A percentile compares a stretch with the other conserved stretches of the same genome.
Evolutionary conservation across 345 rosid genomes (phyloP).

Genomic region (Geranium rotundifolium): DNA sequence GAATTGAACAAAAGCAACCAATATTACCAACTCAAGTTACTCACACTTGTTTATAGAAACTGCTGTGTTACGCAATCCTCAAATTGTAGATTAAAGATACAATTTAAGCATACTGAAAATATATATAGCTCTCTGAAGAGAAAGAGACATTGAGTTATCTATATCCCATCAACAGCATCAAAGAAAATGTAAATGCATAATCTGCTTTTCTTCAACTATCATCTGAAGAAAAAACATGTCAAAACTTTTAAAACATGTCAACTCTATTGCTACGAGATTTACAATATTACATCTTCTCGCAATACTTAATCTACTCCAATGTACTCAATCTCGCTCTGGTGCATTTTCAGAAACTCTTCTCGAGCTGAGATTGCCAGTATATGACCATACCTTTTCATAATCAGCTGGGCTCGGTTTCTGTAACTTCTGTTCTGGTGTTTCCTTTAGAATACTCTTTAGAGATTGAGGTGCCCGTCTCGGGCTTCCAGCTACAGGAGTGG

Average conservation of each 20-base stretch:
- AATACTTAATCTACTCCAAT: too few species aligned
- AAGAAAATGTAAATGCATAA: background rate
- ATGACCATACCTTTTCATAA: slow-evolving; percentile 69
- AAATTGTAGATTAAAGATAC: too few species aligned
- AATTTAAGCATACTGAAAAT: too few species aligned
- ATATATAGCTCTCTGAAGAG: too few species aligned
- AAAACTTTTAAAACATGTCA: background rate
- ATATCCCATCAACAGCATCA: too few species aligned
- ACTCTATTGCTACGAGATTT: background rate
- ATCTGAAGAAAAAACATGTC: background rate
- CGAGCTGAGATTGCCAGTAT: slow-evolving; percentile 58
- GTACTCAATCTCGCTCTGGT: slow-evolving; percentile 69
- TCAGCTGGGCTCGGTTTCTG: slow-evolving; percentile 31
- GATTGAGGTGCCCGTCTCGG: slow-evolving; percentile 40
- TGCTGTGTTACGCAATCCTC: too few species aligned
- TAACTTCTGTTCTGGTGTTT: slow-evolving; percentile 31
- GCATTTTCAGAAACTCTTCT: slow-evolving; percentile 62
- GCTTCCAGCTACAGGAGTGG: slow-evolving; percentile 45
- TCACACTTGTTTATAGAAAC: too few species aligned
- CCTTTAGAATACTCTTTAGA: slow-evolving; percentile 22
- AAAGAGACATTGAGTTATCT: too few species aligned
- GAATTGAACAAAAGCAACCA: too few species aligned
- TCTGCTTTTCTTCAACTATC: background rate
- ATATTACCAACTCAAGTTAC: too few species aligned
- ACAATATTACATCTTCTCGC: background rate